Evolutionary conservation across 2,329 filamentous ascomycete genomes (phyloP).

Genomic region (Apiospora sp.): DNA sequence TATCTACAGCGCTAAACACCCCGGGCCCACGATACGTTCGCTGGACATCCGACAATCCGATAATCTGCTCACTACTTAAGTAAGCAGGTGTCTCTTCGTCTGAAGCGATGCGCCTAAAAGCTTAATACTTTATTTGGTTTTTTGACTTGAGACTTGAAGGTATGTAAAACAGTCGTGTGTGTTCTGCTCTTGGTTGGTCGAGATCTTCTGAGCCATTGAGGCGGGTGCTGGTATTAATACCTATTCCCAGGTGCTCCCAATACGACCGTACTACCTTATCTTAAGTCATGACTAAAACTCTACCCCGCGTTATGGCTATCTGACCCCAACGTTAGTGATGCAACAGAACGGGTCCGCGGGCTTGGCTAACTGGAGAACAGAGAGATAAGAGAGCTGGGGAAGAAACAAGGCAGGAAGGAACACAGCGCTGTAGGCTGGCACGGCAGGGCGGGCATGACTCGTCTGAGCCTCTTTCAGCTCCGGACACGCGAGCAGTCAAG

Average conservation of each 20-base stretch:
- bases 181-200: too few relatives aligned
- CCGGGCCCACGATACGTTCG: neutral
- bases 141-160: too few relatives aligned
- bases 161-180: too few relatives aligned
- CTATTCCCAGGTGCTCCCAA: neutral
- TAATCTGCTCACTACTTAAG: too few relatives aligned
- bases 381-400: slow-evolving; percentile 3
- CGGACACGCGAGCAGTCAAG: neutral
- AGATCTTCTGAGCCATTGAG: neutral
- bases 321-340: slow-evolving; percentile 13
- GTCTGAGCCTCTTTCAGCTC: neutral
- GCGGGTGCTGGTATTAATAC: neutral
- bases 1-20: neutral
- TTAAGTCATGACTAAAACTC: slow-evolving; percentile 1
- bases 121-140: too few relatives aligned
- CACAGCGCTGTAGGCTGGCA: neutral
- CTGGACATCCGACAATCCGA: too few relatives aligned
- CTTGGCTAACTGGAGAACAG: slow-evolving; percentile 13
- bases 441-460: neutral
- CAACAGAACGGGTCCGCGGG: neutral
- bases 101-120: too few relatives aligned
- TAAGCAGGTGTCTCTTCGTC: too few relatives aligned
- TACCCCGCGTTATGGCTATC: slow-evolving; percentile 20
- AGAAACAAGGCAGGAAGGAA: slow-evolving; percentile 3
- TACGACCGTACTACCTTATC: neutral